A percentile compares a stretch with the other conserved stretches of the same genome.
These are phyloP conservation scores for Coniochaeta sp. DNA, from an alignment of 2,329 filamentous ascomycete species.

Conservation along the genomic window DNA sequence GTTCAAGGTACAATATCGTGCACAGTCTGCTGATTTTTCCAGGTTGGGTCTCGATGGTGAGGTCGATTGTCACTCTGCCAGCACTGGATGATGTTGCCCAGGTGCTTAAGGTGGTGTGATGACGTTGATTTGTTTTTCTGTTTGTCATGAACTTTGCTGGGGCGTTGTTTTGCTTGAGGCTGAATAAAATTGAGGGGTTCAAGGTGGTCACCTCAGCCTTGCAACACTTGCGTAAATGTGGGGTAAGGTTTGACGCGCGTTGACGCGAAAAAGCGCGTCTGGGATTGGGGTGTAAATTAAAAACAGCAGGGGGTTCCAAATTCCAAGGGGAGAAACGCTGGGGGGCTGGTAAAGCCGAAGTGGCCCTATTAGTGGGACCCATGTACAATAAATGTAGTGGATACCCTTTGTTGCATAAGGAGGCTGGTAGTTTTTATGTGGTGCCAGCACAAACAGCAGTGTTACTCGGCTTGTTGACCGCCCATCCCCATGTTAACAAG, in stretches of 20 bases:
- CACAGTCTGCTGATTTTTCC: too few relatives aligned
- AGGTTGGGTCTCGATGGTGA: too few relatives aligned
- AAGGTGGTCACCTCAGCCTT: too few relatives aligned
- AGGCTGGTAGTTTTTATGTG: background rate
- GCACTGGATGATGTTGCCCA: too few relatives aligned
- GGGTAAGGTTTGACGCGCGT: background rate
- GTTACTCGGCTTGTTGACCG: background rate
- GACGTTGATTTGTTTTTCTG: background rate
- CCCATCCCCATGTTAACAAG: background rate
- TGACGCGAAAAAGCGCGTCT: background rate
- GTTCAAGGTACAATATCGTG: too few relatives aligned
- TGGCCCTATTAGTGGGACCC: too few relatives aligned
- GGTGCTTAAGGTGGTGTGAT: background rate
- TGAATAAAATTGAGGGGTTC: background rate
- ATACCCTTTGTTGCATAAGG: background rate
- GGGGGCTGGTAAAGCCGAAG: background rate
- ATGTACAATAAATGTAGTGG: too few relatives aligned
- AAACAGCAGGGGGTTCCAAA: background rate
- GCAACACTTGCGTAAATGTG: too few relatives aligned
- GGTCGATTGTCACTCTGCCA: too few relatives aligned
- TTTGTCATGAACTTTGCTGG: background rate
- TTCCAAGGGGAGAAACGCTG: background rate
- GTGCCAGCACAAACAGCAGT: background rate
- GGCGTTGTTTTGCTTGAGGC: background rate
- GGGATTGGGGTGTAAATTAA: background rate